Conservation (phyloP, 2,329 filamentous ascomycete species). For the Didymella pinodella region DNA sequence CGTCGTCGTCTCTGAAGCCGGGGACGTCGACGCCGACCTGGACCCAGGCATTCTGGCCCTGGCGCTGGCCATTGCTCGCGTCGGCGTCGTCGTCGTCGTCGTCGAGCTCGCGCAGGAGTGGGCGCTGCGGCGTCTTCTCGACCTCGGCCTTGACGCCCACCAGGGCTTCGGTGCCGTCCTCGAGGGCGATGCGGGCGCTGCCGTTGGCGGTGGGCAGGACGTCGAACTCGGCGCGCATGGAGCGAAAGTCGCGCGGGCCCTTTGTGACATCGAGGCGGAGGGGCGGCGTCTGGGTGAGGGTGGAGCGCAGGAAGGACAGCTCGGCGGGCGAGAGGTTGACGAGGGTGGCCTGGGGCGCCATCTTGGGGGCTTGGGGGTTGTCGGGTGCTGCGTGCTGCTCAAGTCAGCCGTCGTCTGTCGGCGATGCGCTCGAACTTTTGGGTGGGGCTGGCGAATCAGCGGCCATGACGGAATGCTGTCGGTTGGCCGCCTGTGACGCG, state of each 20-base stretch:
- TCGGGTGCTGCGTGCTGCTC: neutral
- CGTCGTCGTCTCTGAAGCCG: conserved; percentile 88
- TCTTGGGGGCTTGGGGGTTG: conserved; percentile 26
- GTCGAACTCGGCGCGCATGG: conserved; percentile 86
- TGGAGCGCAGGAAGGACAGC: conserved; percentile 91
- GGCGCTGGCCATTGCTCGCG: conserved; percentile 40
- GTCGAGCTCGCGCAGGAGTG: conserved; percentile 30
- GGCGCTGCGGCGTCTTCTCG: conserved; percentile 67
- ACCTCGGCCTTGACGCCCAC: conserved; percentile 97
- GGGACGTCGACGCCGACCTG: conserved; percentile 93
- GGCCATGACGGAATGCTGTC: conserved; percentile 12
- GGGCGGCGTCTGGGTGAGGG: conserved; percentile 80
- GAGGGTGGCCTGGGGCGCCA: conserved; percentile 54
- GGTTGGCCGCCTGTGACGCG: neutral
- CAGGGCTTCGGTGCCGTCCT: conserved; percentile 94
- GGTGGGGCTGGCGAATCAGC: conserved; percentile 33
- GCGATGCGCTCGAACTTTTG: conserved; percentile 19
- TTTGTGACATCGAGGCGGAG: conserved; percentile 77
- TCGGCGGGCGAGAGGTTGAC: conserved; percentile 89
- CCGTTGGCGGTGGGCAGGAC: conserved; percentile 91
- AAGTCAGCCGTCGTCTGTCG: conserved; percentile 2
- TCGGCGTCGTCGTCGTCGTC: conserved; percentile 52
- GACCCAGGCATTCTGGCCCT: conserved; percentile 75
- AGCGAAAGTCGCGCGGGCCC: conserved; percentile 81
- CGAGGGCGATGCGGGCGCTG: conserved; percentile 90